phyloP scores from a whole-genome alignment of 257 asterid genomes.

The Gentiana dahurica region DNA sequence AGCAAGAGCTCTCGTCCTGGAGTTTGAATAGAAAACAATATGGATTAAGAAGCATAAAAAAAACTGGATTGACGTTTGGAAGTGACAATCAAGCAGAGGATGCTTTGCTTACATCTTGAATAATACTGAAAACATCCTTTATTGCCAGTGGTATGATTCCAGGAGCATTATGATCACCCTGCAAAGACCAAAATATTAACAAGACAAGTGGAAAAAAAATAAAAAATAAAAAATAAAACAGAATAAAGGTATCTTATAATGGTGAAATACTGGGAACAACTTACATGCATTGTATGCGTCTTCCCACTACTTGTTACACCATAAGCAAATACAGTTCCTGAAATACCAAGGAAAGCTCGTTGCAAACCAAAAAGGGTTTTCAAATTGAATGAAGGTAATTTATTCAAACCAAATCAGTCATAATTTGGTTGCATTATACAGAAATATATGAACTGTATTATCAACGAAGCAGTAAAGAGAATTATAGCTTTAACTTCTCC shows the following conservation, averaged over 20 bases:
- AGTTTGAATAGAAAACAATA: constrained; percentile 51
- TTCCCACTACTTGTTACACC: constrained; percentile 99
- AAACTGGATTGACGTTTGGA: neutral
- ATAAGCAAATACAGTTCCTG: constrained; percentile 99
- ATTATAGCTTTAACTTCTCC: no score
- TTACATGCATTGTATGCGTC: constrained; percentile 99
- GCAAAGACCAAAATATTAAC: constrained; percentile 15
- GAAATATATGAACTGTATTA: no score
- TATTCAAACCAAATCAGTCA: neutral
- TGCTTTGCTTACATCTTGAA: constrained; percentile 76
- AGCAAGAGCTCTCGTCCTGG: constrained; percentile 97
- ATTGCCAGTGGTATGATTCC: constrained; percentile 96
- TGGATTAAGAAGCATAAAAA: constrained; percentile 5
- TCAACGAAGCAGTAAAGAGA: no score
- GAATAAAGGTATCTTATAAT: constrained; percentile 3
- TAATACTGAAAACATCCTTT: constrained; percentile 96
- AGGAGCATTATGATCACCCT: constrained; percentile 93
- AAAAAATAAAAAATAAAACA: neutral
- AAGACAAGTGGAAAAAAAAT: constrained; percentile 4
- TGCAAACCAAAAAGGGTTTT: no score
- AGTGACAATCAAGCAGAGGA: constrained; percentile 5
- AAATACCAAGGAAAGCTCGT: constrained; percentile 15
- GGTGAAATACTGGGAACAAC: constrained; percentile 20
- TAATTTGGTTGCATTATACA: no score
- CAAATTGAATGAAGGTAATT: neutral